Evolutionary conservation across 441 rosid species (phyloP), one percentile per base, ranked within the genome.

Genomic region (Adansonia rubrostipa): DNA sequence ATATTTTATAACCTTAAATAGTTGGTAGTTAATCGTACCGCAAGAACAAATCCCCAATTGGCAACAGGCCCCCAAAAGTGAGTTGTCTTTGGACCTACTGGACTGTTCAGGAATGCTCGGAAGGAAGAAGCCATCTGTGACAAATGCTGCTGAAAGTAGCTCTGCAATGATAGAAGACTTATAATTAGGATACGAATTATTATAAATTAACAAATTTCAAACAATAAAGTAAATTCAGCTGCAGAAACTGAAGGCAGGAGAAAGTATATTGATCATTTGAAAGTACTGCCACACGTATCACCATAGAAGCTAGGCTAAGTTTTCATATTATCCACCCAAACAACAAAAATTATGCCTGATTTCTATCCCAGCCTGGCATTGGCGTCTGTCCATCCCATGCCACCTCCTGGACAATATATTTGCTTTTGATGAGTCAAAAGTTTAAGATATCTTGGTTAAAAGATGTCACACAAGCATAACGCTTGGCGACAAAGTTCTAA

Each of bases 21-120:
- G 20, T 73, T 53, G 42, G 72, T 24, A 73, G 40, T 8, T 74
- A 81, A 81, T 60, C 89, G 80, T 93, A 96, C 99, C 58, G 98
- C 97, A 76, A 45, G 84, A 73, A 94, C 98, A 7, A 94, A 91
- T 71, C 99, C 98, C 99, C 99, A 96, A 65, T 96, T 96, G 64
- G 98, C 98, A 73, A 96, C 83, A 61, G 99, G 99, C 8, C 99
- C 99, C 98, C 99, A 94, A 78, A 94, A 96, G 82, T 94, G 98
- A 36, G 96, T 93, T 51, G 99, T 94, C 83, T 96, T 94, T 0
- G 98, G 99, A 56, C 98, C 99, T 82, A 96, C 82, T 0, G 99
- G 98, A 76, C 98, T 93, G 92, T 94, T 94, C 90, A 83, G 87
- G 85, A 96, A 90, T 71, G 98, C 83, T 80, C 83, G 87, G 81